These are phyloP conservation scores for Urtica urens DNA, from an alignment of 306 rosid genomes.

Conservation along the genomic window DNA sequence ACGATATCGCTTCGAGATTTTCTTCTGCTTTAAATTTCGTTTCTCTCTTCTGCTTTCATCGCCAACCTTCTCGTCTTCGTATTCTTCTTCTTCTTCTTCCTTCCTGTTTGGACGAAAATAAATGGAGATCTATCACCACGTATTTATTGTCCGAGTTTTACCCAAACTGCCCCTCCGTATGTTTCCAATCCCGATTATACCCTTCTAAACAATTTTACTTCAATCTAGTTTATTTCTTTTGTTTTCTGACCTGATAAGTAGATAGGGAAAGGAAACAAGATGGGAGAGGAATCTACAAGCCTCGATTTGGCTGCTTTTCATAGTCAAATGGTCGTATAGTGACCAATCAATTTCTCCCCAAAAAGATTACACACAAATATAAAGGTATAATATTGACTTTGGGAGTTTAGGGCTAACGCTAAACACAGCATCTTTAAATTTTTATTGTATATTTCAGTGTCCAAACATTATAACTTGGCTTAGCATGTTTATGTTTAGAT, in stretches of 20 bases:
- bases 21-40: background rate
- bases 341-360: background rate
- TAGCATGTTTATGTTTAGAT: no score
- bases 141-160: slow-evolving; percentile 2
- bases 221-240: background rate
- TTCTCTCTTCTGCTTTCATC: background rate
- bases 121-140: slow-evolving; percentile 14
- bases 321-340: slow-evolving; percentile 15
- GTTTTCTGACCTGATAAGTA: background rate
- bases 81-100: slow-evolving; percentile 4
- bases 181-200: background rate
- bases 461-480: background rate
- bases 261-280: background rate
- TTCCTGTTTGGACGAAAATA: slow-evolving; percentile 18
- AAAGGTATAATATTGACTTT: slow-evolving; percentile 11
- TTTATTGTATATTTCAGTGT: background rate
- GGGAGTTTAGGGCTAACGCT: background rate
- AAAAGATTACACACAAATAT: background rate
- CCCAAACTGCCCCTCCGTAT: slow-evolving; percentile 7
- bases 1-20: slow-evolving; percentile 10
- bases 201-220: background rate
- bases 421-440: background rate
- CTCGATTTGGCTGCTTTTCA: slow-evolving; percentile 12
- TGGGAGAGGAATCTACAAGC: slow-evolving; percentile 2
- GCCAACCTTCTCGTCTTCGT: slow-evolving; percentile 2